Evolutionary conservation across 106 monocot genomes (phyloP).

Genomic region (Platanthera zijinensis): DNA sequence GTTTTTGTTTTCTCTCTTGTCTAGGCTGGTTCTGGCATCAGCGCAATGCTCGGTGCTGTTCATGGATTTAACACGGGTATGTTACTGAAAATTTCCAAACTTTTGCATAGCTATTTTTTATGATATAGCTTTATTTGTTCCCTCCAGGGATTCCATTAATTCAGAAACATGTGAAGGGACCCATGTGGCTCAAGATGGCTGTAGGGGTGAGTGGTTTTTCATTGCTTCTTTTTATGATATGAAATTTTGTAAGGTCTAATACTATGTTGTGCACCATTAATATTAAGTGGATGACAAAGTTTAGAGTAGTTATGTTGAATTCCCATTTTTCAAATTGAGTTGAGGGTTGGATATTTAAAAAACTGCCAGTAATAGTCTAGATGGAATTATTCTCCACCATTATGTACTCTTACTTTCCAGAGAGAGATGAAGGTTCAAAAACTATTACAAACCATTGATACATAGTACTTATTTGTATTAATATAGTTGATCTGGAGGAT

Average conservation of each 20-base stretch:
- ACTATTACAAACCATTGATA: background rate
- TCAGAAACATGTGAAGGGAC: slow-evolving; percentile 73
- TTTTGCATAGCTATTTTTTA: background rate
- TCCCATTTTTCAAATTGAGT: background rate
- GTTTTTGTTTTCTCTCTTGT: slow-evolving; percentile 5
- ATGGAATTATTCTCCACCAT: background rate
- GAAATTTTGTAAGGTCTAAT: background rate
- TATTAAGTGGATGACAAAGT: background rate
- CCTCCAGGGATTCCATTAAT: slow-evolving; percentile 62
- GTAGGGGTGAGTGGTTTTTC: slow-evolving; percentile 50
- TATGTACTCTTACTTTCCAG: background rate
- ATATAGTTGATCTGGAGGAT: slow-evolving; percentile 1
- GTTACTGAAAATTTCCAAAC: background rate
- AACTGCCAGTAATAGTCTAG: background rate
- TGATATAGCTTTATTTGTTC: background rate
- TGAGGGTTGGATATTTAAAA: background rate
- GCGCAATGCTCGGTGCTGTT: slow-evolving; percentile 65
- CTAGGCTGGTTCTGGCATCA: slow-evolving; percentile 81
- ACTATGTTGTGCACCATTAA: background rate
- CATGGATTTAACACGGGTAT: slow-evolving; percentile 79
- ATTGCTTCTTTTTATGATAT: background rate
- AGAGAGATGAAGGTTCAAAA: background rate
- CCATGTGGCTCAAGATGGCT: slow-evolving; percentile 53
- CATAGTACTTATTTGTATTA: background rate
- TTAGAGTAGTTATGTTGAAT: background rate